Conservation (phyloP, 306 rosid species). For the Quercus gilva region DNA sequence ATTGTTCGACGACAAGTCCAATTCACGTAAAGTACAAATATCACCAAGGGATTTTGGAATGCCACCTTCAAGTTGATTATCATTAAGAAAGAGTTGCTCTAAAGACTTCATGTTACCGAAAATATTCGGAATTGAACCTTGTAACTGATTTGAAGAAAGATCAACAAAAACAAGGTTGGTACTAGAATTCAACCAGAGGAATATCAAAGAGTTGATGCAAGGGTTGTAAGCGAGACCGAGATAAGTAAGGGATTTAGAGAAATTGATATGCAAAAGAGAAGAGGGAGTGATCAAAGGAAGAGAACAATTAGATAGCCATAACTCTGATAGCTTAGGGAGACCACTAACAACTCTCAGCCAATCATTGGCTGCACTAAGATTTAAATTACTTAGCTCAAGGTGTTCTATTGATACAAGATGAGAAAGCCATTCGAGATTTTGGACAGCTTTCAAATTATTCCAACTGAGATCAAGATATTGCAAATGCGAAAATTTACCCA, state of each 20-base stretch:
- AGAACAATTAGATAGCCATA: too few relatives aligned
- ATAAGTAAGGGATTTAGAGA: too few relatives aligned
- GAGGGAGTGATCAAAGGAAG: too few relatives aligned
- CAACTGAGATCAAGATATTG: too few relatives aligned
- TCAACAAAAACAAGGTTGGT: background rate
- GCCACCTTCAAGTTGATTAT: background rate
- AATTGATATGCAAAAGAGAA: too few relatives aligned
- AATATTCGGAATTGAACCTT: background rate
- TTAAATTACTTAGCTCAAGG: too few relatives aligned
- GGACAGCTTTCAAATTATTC: too few relatives aligned
- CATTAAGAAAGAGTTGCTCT: background rate
- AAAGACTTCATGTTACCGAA: background rate
- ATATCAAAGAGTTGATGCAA: background rate
- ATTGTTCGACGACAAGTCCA: background rate
- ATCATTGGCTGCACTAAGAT: too few relatives aligned
- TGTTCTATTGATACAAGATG: too few relatives aligned
- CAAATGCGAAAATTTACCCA: background rate
- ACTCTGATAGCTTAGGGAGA: too few relatives aligned
- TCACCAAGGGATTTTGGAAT: background rate
- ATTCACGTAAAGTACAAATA: background rate
- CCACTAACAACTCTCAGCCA: too few relatives aligned
- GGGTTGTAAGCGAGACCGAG: background rate
- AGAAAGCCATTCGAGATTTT: too few relatives aligned
- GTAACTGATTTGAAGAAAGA: background rate
- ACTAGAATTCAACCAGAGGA: background rate